phyloP scores from a whole-genome alignment of 2,329 filamentous ascomycete species.

The Blastomyces parvus region DNA sequence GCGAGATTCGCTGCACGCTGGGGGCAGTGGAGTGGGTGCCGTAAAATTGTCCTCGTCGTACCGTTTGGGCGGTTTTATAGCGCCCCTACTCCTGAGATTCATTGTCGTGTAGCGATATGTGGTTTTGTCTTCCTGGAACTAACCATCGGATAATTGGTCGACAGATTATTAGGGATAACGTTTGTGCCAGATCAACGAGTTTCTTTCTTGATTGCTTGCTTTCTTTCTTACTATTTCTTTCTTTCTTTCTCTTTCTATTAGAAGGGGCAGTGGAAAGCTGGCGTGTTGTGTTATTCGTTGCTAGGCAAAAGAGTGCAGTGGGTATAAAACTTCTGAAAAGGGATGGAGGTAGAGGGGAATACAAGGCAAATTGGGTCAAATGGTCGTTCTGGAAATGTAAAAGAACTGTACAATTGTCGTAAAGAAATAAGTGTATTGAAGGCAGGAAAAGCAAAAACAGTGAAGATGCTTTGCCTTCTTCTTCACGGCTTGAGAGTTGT shows the following conservation, averaged over 20 bases:
- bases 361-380: background rate
- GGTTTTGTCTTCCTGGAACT: background rate
- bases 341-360: background rate
- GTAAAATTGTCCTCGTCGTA: slow-evolving; percentile 23
- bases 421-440: background rate
- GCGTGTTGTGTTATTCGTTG: slow-evolving; percentile 6
- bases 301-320: background rate
- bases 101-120: background rate
- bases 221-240: background rate
- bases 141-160: too few relatives aligned
- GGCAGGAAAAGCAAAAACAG: background rate
- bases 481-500: background rate
- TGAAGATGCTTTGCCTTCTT: background rate
- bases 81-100: slow-evolving; percentile 25
- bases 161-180: background rate
- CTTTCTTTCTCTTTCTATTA: background rate
- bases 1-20: slow-evolving; percentile 8
- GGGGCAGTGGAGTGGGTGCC: slow-evolving; percentile 12
- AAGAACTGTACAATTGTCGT: background rate
- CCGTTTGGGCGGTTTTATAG: slow-evolving; percentile 24
- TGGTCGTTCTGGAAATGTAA: background rate
- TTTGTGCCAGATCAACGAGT: background rate
- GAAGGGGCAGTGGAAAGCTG: background rate
- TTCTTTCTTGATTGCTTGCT: background rate
- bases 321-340: background rate